Evolutionary conservation across 1,284 basidiomycete species (phyloP), one percentile per base, ranked within the genome.

Genomic region (Pseudozyma flocculosa): DNA sequence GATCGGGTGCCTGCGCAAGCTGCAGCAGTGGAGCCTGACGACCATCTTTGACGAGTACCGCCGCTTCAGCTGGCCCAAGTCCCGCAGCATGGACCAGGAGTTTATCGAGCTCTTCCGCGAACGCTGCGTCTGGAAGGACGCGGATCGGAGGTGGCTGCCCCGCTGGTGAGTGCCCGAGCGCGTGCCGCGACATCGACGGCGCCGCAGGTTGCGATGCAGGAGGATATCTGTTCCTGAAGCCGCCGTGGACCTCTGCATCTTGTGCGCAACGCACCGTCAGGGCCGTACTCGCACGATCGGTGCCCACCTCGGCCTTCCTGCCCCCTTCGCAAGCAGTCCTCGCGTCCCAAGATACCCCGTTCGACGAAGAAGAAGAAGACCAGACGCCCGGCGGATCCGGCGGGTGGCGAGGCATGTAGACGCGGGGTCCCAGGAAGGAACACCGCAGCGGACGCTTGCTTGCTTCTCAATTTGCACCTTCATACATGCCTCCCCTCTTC

Each of bases 31-130:
- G 83, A 80, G 81, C 29, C 70, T 82, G 17, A 82, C 82, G 0
- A 80, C 80, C 1, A 82, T 82, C 44, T 83, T 84, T 53, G 83
- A 83, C 71, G 83, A 84, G 76, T 83, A 84, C 64, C 70, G 82
- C 10, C 76, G 81, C 3, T 83, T 82, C 66, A 80, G 79, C 15
- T 70, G 74, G 26, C 82, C 83, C 0, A 84, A 83, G 64, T 80
- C 79, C 11, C 70, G 83, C 18, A 79, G 79, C 13, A 81, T 83
- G 67, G 83, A 84, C 64, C 81, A 84, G 56, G 82, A 82, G 66
- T 84, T 83, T 60, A 83, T 84, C 56, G 82, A 83, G 65, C 73
- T 82, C 3, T 83, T 67, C 54, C 55, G 52, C 15, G 59, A 66
- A 21, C 32, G 50, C 2, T 48, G 53, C 7, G 63, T 66, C 0